A percentile compares a stretch with the other conserved stretches of the same genome.
These are phyloP conservation scores for Phytophthora idaei DNA, from an alignment of 352 stramenopile species.

Conservation along the genomic window DNA sequence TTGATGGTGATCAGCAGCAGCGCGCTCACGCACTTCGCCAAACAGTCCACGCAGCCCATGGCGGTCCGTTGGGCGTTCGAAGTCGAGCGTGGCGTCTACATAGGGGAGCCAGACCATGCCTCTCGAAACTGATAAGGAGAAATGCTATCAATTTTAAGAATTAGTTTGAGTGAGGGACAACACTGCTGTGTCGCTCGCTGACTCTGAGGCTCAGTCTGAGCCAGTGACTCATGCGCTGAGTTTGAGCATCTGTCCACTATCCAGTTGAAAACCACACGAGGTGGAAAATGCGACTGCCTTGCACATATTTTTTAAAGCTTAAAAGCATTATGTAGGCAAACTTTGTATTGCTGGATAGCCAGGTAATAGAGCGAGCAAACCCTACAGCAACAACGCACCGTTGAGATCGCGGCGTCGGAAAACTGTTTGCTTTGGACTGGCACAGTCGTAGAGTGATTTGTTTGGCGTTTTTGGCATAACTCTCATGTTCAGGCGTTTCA, in stretches of 20 bases:
- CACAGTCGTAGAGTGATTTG: neutral
- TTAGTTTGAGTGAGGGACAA: neutral
- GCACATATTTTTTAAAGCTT: neutral
- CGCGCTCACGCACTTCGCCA: conserved; percentile 38
- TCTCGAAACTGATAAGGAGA: conserved; percentile 13
- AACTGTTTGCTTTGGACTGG: neutral
- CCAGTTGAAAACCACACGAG: conserved; percentile 9
- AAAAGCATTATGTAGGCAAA: neutral
- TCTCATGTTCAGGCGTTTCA: too few relatives aligned
- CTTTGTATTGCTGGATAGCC: conserved; percentile 20
- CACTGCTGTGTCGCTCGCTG: too few relatives aligned
- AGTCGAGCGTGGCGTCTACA: conserved; percentile 18
- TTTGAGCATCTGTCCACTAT: conserved; percentile 19
- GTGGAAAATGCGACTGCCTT: neutral
- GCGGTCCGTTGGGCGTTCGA: conserved; percentile 7
- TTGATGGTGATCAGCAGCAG: conserved; percentile 67
- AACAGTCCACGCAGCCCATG: conserved; percentile 37
- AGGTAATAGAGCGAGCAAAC: conserved; percentile 16
- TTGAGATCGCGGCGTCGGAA: conserved; percentile 2
- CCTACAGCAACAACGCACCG: conserved; percentile 9
- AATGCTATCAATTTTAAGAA: neutral
- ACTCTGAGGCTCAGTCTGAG: neutral
- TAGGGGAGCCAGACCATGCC: conserved; percentile 17
- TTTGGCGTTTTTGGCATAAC: neutral
- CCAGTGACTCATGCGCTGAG: conserved; percentile 6